Percentiles rank a stretch among this genome's conserved stretches.
Conservation (phyloP, 305 asterid genomes). For the Stenogyne calaminthoides region DNA sequence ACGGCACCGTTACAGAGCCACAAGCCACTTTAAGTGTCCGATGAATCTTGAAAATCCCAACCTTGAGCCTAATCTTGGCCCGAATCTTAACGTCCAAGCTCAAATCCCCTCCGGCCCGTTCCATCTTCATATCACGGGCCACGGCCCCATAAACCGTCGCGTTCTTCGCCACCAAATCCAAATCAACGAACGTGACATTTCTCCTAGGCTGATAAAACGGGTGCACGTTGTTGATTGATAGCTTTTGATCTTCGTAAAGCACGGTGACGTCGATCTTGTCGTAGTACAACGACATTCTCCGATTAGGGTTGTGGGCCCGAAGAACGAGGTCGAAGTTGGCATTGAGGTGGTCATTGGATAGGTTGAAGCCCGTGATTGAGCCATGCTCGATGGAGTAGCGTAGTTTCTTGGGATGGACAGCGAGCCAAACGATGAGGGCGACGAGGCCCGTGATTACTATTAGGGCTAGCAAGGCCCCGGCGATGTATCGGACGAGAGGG, state of each 20-base stretch:
- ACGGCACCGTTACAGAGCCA: conserved; percentile 43
- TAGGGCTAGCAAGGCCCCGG: conserved; percentile 30
- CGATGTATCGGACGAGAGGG: conserved; percentile 22
- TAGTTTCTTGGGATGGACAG: conserved; percentile 41
- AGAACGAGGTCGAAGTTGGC: conserved; percentile 59
- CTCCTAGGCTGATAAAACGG: conserved; percentile 67
- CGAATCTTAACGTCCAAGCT: conserved; percentile 58
- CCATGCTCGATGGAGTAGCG: conserved; percentile 50
- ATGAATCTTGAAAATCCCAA: conserved; percentile 65
- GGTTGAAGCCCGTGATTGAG: conserved; percentile 42
- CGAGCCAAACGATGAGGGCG: conserved; percentile 43
- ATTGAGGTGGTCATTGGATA: conserved; percentile 32
- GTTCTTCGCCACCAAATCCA: conserved; percentile 51
- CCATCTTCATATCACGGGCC: conserved; percentile 61
- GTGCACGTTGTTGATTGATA: conserved; percentile 41
- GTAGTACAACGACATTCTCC: conserved; percentile 67
- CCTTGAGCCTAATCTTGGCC: conserved; percentile 72
- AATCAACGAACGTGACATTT: conserved; percentile 58
- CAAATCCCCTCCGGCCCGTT: conserved; percentile 52
- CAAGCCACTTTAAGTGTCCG: conserved; percentile 61
- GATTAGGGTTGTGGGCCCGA: conserved; percentile 78
- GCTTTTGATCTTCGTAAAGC: conserved; percentile 48
- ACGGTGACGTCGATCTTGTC: conserved; percentile 61
- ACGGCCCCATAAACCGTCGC: conserved; percentile 47
- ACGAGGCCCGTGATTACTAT: conserved; percentile 35